Conservation (phyloP, 1,139 yeast species). For the Yarrowia galli region DNA sequence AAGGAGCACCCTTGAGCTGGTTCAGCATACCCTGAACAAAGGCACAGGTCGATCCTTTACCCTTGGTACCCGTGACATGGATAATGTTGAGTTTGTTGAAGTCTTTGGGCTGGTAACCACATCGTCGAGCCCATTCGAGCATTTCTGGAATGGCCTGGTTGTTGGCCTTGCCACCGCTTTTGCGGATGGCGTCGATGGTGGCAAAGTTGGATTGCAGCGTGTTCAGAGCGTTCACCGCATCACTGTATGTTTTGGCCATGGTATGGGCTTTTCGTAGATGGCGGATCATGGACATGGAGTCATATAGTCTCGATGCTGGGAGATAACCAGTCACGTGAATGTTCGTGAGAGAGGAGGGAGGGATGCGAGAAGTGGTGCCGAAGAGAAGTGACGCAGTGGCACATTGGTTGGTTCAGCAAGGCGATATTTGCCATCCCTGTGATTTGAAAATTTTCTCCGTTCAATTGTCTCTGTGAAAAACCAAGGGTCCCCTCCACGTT, state of each 20-base stretch:
- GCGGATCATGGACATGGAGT: conserved; percentile 16
- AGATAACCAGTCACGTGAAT: not conserved
- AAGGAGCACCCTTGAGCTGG: conserved; percentile 58
- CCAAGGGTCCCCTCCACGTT: not conserved
- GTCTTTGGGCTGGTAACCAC: conserved; percentile 71
- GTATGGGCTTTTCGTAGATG: conserved; percentile 28
- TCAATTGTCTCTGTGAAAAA: not conserved
- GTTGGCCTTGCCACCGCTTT: conserved; percentile 72
- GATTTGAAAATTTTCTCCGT: not conserved
- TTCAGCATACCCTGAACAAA: conserved; percentile 81
- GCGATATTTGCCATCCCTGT: too few relatives aligned
- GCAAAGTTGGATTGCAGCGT: conserved; percentile 91
- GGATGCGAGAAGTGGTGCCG: too few relatives aligned
- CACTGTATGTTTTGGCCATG: conserved; percentile 43
- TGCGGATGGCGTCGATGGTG: conserved; percentile 79
- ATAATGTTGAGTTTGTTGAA: conserved; percentile 78
- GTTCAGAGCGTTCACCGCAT: conserved; percentile 83
- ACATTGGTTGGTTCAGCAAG: too few relatives aligned
- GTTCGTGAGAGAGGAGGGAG: not conserved
- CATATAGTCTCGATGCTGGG: not conserved
- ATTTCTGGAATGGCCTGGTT: conserved; percentile 83
- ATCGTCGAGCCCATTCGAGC: conserved; percentile 86
- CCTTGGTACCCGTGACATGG: conserved; percentile 97
- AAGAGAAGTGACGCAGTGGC: too few relatives aligned
- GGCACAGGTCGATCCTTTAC: conserved; percentile 98